These are phyloP conservation scores for Chytriomyces confervae DNA, from an alignment of 192 early-diverging fungal genomes.

Conservation along the genomic window DNA sequence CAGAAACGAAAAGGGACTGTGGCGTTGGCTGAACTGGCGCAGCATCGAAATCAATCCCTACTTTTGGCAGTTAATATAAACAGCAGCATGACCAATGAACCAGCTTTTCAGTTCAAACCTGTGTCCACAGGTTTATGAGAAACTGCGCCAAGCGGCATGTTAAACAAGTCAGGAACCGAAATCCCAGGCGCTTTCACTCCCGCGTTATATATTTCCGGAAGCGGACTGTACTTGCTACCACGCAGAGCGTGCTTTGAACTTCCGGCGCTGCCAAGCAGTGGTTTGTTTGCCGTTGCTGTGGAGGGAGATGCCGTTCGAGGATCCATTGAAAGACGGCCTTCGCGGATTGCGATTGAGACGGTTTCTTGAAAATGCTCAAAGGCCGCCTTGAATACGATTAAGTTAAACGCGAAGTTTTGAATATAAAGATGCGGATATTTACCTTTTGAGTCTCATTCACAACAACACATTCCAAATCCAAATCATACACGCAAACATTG, in stretches of 20 bases:
- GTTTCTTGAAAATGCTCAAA: slow-evolving; percentile 38
- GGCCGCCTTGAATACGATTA: background rate
- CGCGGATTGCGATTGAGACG: slow-evolving; percentile 41
- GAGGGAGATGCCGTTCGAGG: background rate
- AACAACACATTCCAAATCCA: slow-evolving; percentile 55
- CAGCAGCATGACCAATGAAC: background rate
- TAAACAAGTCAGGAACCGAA: slow-evolving; percentile 15
- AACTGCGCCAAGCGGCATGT: background rate
- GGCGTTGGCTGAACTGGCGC: slow-evolving; percentile 40
- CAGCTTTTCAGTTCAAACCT: background rate
- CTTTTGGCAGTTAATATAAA: background rate
- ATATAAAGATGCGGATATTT: background rate
- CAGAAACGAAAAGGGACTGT: slow-evolving; percentile 40
- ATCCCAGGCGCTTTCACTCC: background rate
- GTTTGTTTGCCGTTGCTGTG: background rate
- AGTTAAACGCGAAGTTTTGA: background rate
- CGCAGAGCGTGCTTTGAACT: slow-evolving; percentile 2
- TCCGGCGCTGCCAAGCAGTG: background rate
- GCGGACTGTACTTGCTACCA: slow-evolving; percentile 25
- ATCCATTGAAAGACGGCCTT: slow-evolving; percentile 30
- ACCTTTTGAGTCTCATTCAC: slow-evolving; percentile 57
- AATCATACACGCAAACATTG: slow-evolving; percentile 39
- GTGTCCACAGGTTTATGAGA: slow-evolving; percentile 23
- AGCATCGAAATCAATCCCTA: slow-evolving; percentile 14
- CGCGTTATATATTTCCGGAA: slow-evolving; percentile 4